These are phyloP conservation scores for Avena insularis DNA, from an alignment of 176 grass and related monocot species.

Conservation along the genomic window DNA sequence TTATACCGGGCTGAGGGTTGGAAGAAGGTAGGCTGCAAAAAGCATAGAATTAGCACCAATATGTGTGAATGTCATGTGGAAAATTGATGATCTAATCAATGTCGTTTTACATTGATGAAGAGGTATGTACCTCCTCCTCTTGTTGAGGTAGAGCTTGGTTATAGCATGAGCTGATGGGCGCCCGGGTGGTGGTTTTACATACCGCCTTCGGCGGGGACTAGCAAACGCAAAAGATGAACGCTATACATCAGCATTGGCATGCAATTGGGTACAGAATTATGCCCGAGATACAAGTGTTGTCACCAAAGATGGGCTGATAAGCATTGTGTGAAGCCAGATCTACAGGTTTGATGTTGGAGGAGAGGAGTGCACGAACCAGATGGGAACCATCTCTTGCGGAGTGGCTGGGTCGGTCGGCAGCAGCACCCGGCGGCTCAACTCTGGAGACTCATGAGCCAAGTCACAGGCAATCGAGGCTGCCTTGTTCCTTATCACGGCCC, in stretches of 20 bases:
- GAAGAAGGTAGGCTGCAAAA: constrained; percentile 1
- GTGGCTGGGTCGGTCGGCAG: not conserved
- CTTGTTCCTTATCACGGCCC: not conserved
- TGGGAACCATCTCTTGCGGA: not conserved
- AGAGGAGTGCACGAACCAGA: not conserved
- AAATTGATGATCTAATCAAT: not conserved
- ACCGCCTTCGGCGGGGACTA: not conserved
- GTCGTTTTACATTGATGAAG: too few relatives aligned
- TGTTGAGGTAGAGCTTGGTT: not conserved
- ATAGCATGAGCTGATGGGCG: not conserved
- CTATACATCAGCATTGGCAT: not conserved
- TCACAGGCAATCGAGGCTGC: not conserved
- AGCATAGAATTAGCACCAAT: not conserved
- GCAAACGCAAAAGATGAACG: not conserved
- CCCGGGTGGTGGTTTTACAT: not conserved
- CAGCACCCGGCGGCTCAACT: not conserved
- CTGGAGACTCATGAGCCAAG: not conserved
- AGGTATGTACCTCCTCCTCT: constrained; percentile 6
- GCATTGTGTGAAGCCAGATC: not conserved
- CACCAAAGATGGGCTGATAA: not conserved
- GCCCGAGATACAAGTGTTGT: not conserved
- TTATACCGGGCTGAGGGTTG: not conserved
- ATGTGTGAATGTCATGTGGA: not conserved
- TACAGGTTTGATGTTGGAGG: not conserved
- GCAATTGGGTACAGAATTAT: not conserved